Percentiles rank a stretch among this genome's conserved stretches.
These are phyloP conservation scores for Capsicum pubescens DNA, from an alignment of 257 asterid species.

Conservation along the genomic window DNA sequence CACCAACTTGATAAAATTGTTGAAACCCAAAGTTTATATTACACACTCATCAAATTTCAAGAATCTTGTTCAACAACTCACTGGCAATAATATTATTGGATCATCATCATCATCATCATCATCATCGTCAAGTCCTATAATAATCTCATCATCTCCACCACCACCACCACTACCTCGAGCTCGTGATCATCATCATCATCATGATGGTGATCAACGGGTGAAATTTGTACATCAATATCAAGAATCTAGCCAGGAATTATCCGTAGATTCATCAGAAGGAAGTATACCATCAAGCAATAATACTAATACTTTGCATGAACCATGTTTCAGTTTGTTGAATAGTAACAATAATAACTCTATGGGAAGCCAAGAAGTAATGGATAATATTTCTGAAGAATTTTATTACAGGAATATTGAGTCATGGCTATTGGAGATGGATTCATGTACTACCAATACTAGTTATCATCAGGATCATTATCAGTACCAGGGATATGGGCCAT, in stretches of 20 bases:
- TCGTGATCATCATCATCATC: not conserved
- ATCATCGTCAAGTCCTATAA: constrained; percentile 6
- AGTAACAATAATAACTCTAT: constrained; percentile 23
- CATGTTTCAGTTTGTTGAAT: constrained; percentile 37
- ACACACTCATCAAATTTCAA: constrained; percentile 55
- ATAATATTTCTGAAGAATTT: constrained; percentile 30
- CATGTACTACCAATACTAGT: constrained; percentile 19
- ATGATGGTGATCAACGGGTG: constrained; percentile 25
- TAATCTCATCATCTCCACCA: not conserved
- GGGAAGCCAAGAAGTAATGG: constrained; percentile 30
- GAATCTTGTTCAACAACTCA: constrained; percentile 58
- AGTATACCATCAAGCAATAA: constrained; percentile 44
- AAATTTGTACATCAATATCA: not conserved
- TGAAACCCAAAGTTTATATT: constrained; percentile 59
- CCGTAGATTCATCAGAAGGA: constrained; percentile 52
- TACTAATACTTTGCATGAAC: constrained; percentile 19
- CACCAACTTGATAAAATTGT: constrained; percentile 43
- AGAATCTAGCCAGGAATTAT: constrained; percentile 38
- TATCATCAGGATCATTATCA: too few relatives aligned
- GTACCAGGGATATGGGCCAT: constrained; percentile 31
- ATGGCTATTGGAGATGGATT: constrained; percentile 55
- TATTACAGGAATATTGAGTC: constrained; percentile 52
- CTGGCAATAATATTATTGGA: constrained; percentile 49
- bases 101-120: not conserved
- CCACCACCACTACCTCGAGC: not conserved